Base-by-base conservation (phyloP, 140 eudicot genomes). In the Senecio squalidus region DNA sequence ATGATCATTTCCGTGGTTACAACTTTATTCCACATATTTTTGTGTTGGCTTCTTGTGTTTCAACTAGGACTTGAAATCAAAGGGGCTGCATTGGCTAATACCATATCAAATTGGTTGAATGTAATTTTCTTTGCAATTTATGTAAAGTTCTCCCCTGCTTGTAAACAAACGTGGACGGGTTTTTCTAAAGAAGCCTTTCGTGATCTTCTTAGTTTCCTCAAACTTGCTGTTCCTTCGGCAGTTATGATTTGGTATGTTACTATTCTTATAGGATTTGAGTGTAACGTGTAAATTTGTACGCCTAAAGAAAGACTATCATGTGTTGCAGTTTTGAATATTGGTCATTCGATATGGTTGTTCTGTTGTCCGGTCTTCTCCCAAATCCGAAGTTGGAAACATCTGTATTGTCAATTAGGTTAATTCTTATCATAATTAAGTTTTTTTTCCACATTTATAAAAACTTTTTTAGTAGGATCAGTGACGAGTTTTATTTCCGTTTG, bases 261-360 rank as follows among this genome's bases (percentile, higher is more conserved):
- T 47, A 2, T 8, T 47, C 8, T 9, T 0, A 9, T 27, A 21
- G 5, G 18, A 27, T 43, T 13, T 49, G 29, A 62, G 11, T 16
- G 8, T 24, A 43, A 21, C 34, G 3, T 30, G 33, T 17, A 22
- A 62, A 11, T 28, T 47, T 62, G 58, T 11, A 30, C 30, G 11
- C 36, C 59, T 15, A 36, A 36, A 34, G n/a, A 34, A 30, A 30
- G 9, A 30, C 36, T 1, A 30, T 57, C 41, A 34, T 68, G 58
- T 51, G 36, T 9, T 72, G 74, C 81, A 86, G 95, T 82, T 66
- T 86, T 6, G 95, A 86, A 60, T 82, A 74, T 55, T 86, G 95
- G 95, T 74, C 92, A 15, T 83, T 86, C 14, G 93, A 86, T 68
- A 77, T 86, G 95, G 88, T 86, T 31, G 95, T 86, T 47, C 77